phyloP scores from a whole-genome alignment of 768 basidiomycete species.

The Rickenella mellea region DNA sequence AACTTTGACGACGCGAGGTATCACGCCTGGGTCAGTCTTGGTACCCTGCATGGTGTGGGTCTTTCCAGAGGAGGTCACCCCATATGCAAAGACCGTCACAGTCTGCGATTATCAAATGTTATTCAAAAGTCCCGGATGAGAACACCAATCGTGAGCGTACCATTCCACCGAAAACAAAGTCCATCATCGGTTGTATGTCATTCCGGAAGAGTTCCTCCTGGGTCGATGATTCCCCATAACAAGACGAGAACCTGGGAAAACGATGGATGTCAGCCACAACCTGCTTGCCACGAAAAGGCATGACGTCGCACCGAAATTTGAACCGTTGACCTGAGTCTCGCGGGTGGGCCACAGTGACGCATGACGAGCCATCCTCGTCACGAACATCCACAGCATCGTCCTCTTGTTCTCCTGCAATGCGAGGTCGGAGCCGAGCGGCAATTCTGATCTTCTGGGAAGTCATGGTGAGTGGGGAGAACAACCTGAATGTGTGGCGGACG shows the following conservation, averaged over 20 bases:
- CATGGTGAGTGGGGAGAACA: constrained; percentile 4
- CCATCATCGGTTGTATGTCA: constrained; percentile 71
- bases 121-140: neutral
- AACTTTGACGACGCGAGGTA: constrained; percentile 72
- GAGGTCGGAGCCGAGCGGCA: constrained; percentile 60
- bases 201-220: constrained; percentile 72
- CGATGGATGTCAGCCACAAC: constrained; percentile 3
- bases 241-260: constrained; percentile 54
- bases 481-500: neutral
- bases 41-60: constrained; percentile 91
- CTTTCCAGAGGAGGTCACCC: constrained; percentile 86
- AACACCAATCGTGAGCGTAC: constrained; percentile 31
- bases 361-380: constrained; percentile 27
- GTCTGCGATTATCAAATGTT: constrained; percentile 33
- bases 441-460: constrained; percentile 53
- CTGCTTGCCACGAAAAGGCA: neutral
- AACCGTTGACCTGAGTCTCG: constrained; percentile 62
- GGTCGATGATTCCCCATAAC: constrained; percentile 58
- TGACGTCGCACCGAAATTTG: constrained; percentile 55
- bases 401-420: constrained; percentile 49
- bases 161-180: constrained; percentile 67
- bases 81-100: constrained; percentile 84
- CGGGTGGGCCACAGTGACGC: constrained; percentile 61
- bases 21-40: constrained; percentile 66
- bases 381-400: constrained; percentile 53